phyloP scores from a whole-genome alignment of 805 yeast genomes.

The Tetrapisispora fleetii region DNA sequence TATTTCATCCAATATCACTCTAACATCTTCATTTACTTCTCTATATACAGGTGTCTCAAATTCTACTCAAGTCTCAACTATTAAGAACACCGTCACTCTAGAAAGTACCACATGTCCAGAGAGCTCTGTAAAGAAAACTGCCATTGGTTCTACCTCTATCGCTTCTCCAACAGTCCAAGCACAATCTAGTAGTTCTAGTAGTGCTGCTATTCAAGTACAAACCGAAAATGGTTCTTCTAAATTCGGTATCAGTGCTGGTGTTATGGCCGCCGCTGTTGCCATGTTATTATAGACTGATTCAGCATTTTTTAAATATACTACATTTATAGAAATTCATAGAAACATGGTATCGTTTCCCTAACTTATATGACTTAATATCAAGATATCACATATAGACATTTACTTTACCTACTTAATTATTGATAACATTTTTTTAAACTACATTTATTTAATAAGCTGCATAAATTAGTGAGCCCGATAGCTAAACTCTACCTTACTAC shows the following conservation, averaged over 20 bases:
- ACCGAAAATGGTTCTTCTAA: constrained; percentile 6
- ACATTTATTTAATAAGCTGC: no score
- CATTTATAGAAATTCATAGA: background rate
- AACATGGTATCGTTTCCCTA: background rate
- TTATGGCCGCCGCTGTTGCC: constrained; percentile 6
- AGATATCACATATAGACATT: no score
- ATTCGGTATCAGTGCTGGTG: constrained; percentile 5
- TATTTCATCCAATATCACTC: constrained; percentile 22
- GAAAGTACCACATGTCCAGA: constrained; percentile 5
- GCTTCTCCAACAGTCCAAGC: background rate
- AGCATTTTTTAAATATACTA: background rate
- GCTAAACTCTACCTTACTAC: no score
- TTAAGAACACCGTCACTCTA: constrained; percentile 1
- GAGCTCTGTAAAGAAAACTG: background rate
- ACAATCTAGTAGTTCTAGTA: background rate
- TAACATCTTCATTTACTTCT: constrained; percentile 2
- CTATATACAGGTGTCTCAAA: background rate
- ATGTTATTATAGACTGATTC: constrained; percentile 4
- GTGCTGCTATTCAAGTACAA: constrained; percentile 4
- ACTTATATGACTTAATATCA: background rate
- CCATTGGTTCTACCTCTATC: background rate
- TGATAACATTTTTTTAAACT: no score
- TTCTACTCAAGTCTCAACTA: background rate
- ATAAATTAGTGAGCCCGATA: no score
- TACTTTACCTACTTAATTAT: no score